Conservation (phyloP, 176 grass and related monocot species). For the Aegilops speltoides region DNA sequence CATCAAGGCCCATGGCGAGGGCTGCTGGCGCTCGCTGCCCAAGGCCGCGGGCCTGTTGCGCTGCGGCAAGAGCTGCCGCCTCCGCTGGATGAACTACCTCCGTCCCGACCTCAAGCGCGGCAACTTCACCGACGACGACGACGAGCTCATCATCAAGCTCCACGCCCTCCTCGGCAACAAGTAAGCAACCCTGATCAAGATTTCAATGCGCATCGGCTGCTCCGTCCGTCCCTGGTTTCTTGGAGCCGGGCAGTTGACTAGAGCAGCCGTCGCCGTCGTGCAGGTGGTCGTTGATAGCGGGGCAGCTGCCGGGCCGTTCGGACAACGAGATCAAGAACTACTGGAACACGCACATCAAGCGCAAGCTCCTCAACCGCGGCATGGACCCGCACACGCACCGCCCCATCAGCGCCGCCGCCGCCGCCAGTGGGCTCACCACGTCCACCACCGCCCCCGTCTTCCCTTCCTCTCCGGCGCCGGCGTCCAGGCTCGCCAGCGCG, state of each 20-base stretch:
- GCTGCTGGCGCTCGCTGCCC: constrained; percentile 81
- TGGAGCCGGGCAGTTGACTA: not conserved
- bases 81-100: constrained; percentile 97
- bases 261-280: not conserved
- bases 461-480: not conserved
- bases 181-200: constrained; percentile 12
- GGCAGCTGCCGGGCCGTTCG: constrained; percentile 72
- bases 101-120: constrained; percentile 89
- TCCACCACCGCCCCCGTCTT: constrained; percentile 6
- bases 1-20: constrained; percentile 75
- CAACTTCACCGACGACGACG: constrained; percentile 80
- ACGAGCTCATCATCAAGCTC: constrained; percentile 90
- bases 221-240: not conserved
- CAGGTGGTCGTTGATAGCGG: constrained; percentile 90
- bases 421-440: constrained; percentile 24
- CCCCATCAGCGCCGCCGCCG: constrained; percentile 34
- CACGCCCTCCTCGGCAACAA: constrained; percentile 85
- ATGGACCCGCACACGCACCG: constrained; percentile 88
- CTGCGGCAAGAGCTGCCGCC: constrained; percentile 93
- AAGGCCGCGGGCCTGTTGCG: constrained; percentile 80
- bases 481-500: not conserved
- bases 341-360: constrained; percentile 96
- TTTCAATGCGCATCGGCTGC: not conserved
- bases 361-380: constrained; percentile 77
- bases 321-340: constrained; percentile 99